phyloP scores from a whole-genome alignment of 345 rosid genomes.

The Aquilaria yunnanensis region DNA sequence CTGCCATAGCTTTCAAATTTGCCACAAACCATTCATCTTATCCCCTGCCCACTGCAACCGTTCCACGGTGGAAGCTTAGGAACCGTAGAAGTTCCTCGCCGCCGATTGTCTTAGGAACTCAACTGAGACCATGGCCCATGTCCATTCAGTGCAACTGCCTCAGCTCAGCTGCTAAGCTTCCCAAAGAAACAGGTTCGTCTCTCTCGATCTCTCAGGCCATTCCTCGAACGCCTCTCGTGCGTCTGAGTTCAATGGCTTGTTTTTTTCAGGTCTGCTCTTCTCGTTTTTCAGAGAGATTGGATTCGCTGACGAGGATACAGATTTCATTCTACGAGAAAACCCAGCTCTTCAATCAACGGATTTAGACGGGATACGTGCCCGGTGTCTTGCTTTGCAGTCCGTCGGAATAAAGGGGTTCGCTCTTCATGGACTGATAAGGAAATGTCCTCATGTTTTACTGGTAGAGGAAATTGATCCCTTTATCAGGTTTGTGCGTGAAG shows the following conservation, averaged over 20 bases:
- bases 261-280: slow-evolving; percentile 34
- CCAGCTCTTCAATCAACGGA: slow-evolving; percentile 28
- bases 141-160: slow-evolving; percentile 25
- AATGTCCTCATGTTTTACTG: slow-evolving; percentile 39
- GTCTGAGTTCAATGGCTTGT: slow-evolving; percentile 3
- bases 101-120: slow-evolving; percentile 1
- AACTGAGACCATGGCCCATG: slow-evolving; percentile 14
- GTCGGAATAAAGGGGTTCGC: slow-evolving; percentile 39
- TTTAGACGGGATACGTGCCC: slow-evolving; percentile 29
- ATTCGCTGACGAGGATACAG: slow-evolving; percentile 32
- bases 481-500: slow-evolving; percentile 33
- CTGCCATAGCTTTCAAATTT: no score
- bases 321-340: slow-evolving; percentile 29
- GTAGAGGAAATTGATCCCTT: slow-evolving; percentile 43
- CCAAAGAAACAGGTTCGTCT: slow-evolving; percentile 25
- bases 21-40: no score
- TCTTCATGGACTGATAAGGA: slow-evolving; percentile 43
- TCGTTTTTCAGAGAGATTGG: slow-evolving; percentile 38
- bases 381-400: slow-evolving; percentile 39
- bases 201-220: slow-evolving; percentile 19
- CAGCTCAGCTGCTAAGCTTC: slow-evolving; percentile 6
- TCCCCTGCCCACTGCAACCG: no score
- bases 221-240: slow-evolving; percentile 20
- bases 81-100: no score
- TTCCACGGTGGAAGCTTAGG: no score